A percentile compares a stretch with the other conserved stretches of the same genome.
These are phyloP conservation scores for Euryodendron excelsum DNA, from an alignment of 148 eudicot species.

Conservation along the genomic window DNA sequence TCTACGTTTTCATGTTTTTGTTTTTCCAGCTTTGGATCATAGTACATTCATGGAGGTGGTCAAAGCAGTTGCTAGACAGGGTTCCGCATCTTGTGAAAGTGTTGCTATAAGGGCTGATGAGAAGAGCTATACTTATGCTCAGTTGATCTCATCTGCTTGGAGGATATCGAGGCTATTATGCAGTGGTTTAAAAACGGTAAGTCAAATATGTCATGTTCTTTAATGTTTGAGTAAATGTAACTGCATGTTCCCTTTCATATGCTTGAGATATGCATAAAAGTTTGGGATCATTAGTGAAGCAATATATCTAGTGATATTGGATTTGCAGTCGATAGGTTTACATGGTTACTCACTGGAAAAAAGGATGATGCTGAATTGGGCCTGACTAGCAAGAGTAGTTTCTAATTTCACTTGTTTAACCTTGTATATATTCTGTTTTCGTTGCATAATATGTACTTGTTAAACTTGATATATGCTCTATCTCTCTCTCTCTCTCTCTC, in stretches of 20 bases:
- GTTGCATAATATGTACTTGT: not conserved
- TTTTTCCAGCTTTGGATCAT: conserved; percentile 46
- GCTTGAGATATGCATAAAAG: not conserved
- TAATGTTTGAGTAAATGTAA: no score
- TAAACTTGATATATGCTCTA: not conserved
- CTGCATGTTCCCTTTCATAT: not conserved
- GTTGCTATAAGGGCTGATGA: conserved; percentile 76
- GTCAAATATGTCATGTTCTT: no score
- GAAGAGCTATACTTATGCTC: conserved; percentile 63
- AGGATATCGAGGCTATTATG: conserved; percentile 55
- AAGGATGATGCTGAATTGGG: not conserved
- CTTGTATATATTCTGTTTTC: conserved; percentile 6
- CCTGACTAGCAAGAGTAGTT: not conserved
- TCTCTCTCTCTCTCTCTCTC: not conserved
- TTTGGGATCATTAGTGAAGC: not conserved
- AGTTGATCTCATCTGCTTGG: conserved; percentile 64
- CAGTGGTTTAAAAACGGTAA: conserved; percentile 48
- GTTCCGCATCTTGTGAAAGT: conserved; percentile 43
- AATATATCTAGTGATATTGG: not conserved
- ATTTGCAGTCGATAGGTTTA: no score
- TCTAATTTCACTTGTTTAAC: no score
- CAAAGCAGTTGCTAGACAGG: conserved; percentile 57
- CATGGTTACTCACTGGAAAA: not conserved
- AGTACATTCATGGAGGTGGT: conserved; percentile 77
- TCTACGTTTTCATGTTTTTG: not conserved